Conservation (phyloP, 2,329 filamentous ascomycete genomes). For the Penicillium sp. region DNA sequence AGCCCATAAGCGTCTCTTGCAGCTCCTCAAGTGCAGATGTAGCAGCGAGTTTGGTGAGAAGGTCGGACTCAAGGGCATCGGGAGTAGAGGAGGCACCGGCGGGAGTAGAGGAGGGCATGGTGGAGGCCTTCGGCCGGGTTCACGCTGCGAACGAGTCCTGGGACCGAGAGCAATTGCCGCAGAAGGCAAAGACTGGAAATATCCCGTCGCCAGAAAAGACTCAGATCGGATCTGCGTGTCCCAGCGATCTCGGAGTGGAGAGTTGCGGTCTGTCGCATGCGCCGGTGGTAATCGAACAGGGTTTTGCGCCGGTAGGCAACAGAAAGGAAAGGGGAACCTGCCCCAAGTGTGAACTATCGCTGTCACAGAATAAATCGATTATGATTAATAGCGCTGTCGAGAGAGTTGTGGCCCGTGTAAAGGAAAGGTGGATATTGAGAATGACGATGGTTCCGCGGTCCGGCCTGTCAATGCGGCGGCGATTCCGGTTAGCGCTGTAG, state of each 20-base stretch:
- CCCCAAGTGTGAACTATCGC: conserved; percentile 7
- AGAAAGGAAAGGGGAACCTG: conserved; percentile 11
- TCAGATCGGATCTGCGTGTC: neutral
- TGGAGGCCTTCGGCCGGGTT: conserved; percentile 5
- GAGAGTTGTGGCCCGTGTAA: conserved; percentile 6
- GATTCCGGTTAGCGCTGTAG: conserved; percentile 12
- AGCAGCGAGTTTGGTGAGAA: conserved; percentile 44
- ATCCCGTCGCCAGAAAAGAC: neutral
- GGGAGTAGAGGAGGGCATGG: conserved; percentile 21
- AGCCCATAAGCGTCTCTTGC: conserved; percentile 50
- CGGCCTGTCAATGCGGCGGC: conserved; percentile 16
- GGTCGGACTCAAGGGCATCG: conserved; percentile 38
- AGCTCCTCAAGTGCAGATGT: conserved; percentile 52
- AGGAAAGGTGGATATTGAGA: conserved; percentile 14
- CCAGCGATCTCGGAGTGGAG: conserved; percentile 3
- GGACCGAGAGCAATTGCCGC: neutral
- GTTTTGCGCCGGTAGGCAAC: conserved; percentile 1
- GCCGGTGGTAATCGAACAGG: conserved; percentile 5
- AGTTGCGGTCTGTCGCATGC: conserved; percentile 7
- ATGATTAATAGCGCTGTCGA: conserved; percentile 11
- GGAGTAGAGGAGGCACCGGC: conserved; percentile 29
- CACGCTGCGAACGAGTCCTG: neutral
- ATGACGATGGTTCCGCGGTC: conserved; percentile 17
- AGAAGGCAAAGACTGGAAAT: neutral
- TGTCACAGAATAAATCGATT: conserved; percentile 5